Evolutionary conservation across 768 basidiomycete species (phyloP).

Genomic region (Royoungia palumana): DNA sequence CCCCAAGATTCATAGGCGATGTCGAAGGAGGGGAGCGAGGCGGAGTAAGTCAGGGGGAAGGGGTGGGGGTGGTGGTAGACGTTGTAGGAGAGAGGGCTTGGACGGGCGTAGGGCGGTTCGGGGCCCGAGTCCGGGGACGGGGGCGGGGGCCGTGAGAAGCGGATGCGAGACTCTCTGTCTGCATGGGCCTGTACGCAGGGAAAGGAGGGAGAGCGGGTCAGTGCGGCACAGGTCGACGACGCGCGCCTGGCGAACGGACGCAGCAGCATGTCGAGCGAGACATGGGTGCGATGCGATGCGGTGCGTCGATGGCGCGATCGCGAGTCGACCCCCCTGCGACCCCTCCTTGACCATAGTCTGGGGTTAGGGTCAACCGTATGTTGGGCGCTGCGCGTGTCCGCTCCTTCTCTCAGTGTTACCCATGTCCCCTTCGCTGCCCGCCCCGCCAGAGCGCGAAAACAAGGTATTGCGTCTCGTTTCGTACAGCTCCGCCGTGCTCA

Average conservation of each 20-base stretch:
- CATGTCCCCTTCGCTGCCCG: too few species aligned
- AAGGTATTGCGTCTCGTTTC: slow-evolving; percentile 29
- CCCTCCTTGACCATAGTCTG: too few species aligned
- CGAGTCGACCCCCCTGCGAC: background rate
- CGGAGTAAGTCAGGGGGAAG: slow-evolving; percentile 64
- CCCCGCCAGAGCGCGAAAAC: slow-evolving; percentile 20
- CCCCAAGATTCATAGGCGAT: slow-evolving; percentile 99
- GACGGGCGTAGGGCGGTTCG: slow-evolving; percentile 79
- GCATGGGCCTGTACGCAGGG: slow-evolving; percentile 85
- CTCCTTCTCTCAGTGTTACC: too few species aligned
- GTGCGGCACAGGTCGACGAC: background rate
- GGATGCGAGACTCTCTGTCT: slow-evolving; percentile 56
- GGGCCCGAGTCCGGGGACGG: slow-evolving; percentile 54
- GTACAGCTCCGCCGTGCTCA: background rate
- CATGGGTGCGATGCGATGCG: too few species aligned
- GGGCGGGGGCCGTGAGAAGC: slow-evolving; percentile 21
- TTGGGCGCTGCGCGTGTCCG: too few species aligned
- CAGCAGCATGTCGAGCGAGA: too few species aligned
- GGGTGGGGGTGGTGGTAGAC: slow-evolving; percentile 60
- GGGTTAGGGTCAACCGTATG: too few species aligned
- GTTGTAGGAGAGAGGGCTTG: slow-evolving; percentile 70
- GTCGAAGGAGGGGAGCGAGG: slow-evolving; percentile 63
- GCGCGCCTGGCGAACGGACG: background rate
- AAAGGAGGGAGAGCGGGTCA: slow-evolving; percentile 36
- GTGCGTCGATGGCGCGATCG: slow-evolving; percentile 8